Conservation (phyloP, 257 asterid genomes). For the Knoxia roxburghii region DNA sequence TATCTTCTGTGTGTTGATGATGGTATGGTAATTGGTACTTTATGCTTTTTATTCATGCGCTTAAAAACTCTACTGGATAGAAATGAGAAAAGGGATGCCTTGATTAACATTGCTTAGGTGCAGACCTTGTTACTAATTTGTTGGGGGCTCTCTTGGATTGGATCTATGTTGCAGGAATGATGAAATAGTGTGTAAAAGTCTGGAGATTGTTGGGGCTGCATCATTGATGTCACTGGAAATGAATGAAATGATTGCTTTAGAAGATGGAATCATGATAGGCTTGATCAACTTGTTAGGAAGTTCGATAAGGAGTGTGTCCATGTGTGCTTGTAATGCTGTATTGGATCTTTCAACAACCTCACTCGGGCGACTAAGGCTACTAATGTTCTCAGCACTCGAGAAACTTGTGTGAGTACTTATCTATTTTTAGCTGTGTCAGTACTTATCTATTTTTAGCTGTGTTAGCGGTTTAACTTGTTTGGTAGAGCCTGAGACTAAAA, state of each 20-base stretch:
- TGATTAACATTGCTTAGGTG: neutral
- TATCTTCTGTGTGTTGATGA: neutral
- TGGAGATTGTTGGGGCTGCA: slow-evolving; percentile 56
- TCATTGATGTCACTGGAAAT: slow-evolving; percentile 48
- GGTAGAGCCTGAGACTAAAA: neutral
- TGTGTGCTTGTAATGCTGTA: slow-evolving; percentile 62
- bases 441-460: neutral
- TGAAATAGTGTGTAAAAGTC: slow-evolving; percentile 42
- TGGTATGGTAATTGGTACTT: neutral
- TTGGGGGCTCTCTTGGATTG: neutral
- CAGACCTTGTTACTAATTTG: neutral
- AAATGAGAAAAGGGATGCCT: neutral
- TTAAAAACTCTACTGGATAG: neutral
- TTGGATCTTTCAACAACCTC: slow-evolving; percentile 66
- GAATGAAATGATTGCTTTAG: slow-evolving; percentile 53
- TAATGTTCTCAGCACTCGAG: slow-evolving; percentile 42
- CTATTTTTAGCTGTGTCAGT: slow-evolving; percentile 9
- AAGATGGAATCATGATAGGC: slow-evolving; percentile 44
- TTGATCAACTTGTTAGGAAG: slow-evolving; percentile 41
- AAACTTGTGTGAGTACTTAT: slow-evolving; percentile 53
- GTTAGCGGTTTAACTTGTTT: neutral
- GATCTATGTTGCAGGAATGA: slow-evolving; percentile 29
- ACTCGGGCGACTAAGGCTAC: slow-evolving; percentile 46
- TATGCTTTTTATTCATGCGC: neutral
- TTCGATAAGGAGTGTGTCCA: slow-evolving; percentile 29